Evolutionary conservation across 768 basidiomycete genomes (phyloP), one percentile per base, ranked within the genome.

Genomic region (Mycena maculata): DNA sequence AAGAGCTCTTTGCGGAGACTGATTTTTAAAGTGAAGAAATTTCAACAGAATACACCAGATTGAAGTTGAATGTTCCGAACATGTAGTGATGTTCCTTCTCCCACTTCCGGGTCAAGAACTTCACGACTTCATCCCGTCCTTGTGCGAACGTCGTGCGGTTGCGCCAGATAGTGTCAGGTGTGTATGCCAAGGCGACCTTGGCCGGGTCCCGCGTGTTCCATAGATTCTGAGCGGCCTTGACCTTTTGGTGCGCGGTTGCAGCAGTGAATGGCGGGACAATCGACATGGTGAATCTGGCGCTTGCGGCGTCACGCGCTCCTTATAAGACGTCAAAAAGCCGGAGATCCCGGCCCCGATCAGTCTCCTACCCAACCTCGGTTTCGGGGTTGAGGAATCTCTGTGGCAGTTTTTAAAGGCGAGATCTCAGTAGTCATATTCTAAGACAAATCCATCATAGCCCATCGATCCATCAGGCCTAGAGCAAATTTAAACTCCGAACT

Each of bases 41-140:
- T 10, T n/a, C n/a, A n/a, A n/a, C n/a, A n/a, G n/a, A n/a, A 44
- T 15, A 13, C 10, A 11, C 49, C 18, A 36, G 13, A 8, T 15
- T 13, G 33, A 13, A 7, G 33, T 36, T 36, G 6, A 36, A 36
- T 11, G 25, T n/a, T 38, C n/a, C 63, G 20, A 49, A 71, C 70
- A 77, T 74, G 74, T 89, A 89, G 39, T 80, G 76, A 48, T 80
- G 78, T 75, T 89, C 87, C 63, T 77, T 81, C 44, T 75, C 71
- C 87, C 87, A 89, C 69, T 88, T 89, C 63, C 78, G 75, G 20
- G 75, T 78, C 44, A 88, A 71, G 76, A 88, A 87, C 48, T 72
- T 64, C 61, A 81, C 79, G 53, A 88, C 82, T 53, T 81, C 80
- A 7, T 77, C 78, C 27, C 78, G 77, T 0, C 87, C 87, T 36